Evolutionary conservation across 306 rosid genomes (phyloP).

Genomic region (Begonia peltatifolia): DNA sequence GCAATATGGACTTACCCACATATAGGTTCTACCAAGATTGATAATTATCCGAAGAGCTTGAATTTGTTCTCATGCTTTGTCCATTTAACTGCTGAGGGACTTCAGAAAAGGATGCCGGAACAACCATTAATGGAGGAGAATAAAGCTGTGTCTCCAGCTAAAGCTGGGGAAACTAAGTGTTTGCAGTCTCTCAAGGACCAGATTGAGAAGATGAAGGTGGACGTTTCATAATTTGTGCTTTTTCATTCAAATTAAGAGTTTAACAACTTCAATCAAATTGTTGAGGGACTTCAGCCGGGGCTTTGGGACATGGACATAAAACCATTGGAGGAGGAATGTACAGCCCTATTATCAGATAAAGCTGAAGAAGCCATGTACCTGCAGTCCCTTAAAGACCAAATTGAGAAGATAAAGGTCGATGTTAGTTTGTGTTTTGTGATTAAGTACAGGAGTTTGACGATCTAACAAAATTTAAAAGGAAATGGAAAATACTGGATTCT

Average conservation of each 20-base stretch:
- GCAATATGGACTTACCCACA: neutral
- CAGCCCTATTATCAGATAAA: slow-evolving; percentile 48
- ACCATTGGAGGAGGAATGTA: slow-evolving; percentile 57
- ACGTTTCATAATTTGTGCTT: too few species aligned
- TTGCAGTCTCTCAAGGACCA: neutral
- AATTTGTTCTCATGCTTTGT: too few species aligned
- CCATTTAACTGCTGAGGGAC: too few species aligned
- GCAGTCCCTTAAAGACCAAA: slow-evolving; percentile 50
- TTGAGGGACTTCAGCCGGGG: slow-evolving; percentile 45
- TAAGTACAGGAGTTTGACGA: slow-evolving; percentile 1
- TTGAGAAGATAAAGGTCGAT: slow-evolving; percentile 52
- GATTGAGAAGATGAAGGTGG: slow-evolving; percentile 1
- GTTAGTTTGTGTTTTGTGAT: slow-evolving; percentile 4
- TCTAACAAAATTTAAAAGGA: neutral
- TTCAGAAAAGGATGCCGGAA: too few species aligned
- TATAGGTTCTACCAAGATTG: neutral
- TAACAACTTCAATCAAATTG: slow-evolving; percentile 1
- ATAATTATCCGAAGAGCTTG: too few species aligned
- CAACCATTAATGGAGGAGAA: too few species aligned
- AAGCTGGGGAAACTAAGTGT: neutral
- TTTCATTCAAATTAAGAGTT: too few species aligned
- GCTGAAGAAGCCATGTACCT: slow-evolving; percentile 62
- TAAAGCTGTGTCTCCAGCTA: too few species aligned
- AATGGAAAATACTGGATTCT: neutral
- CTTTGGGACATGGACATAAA: slow-evolving; percentile 39